Conservation (phyloP, 2,329 filamentous ascomycete genomes). For the Calonectria crousiana region DNA sequence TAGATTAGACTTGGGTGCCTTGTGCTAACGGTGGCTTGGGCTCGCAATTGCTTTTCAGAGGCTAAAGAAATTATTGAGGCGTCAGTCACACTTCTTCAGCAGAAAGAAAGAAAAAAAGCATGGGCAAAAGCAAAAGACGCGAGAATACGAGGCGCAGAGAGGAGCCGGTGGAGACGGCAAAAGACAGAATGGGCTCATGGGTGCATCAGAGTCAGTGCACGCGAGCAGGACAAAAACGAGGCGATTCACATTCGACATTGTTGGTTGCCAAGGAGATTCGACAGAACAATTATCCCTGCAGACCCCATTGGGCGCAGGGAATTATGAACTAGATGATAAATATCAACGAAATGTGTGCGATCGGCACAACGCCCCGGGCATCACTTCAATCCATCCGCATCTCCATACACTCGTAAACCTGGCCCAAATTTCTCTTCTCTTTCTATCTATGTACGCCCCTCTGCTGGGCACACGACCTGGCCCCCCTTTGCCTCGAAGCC, state of each 20-base stretch:
- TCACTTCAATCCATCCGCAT: constrained; percentile 2
- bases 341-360: constrained; percentile 1
- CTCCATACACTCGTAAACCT: constrained; percentile 6
- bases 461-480: neutral
- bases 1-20: neutral
- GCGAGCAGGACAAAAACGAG: neutral
- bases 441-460: constrained; percentile 5
- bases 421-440: neutral
- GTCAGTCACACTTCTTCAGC: neutral
- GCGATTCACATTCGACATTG: neutral
- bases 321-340: constrained; percentile 10
- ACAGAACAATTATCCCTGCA: neutral
- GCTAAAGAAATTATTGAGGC: neutral
- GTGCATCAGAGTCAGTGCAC: neutral
- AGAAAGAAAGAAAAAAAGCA: neutral
- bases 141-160: neutral
- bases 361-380: neutral
- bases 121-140: neutral
- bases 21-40: neutral
- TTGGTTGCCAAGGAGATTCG: neutral
- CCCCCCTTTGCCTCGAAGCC: neutral
- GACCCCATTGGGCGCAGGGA: neutral
- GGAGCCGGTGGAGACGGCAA: neutral
- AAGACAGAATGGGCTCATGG: neutral
- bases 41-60: neutral